Base-by-base conservation (phyloP, 139 green algal species). In the Limnomonas spitsbergensis region DNA sequence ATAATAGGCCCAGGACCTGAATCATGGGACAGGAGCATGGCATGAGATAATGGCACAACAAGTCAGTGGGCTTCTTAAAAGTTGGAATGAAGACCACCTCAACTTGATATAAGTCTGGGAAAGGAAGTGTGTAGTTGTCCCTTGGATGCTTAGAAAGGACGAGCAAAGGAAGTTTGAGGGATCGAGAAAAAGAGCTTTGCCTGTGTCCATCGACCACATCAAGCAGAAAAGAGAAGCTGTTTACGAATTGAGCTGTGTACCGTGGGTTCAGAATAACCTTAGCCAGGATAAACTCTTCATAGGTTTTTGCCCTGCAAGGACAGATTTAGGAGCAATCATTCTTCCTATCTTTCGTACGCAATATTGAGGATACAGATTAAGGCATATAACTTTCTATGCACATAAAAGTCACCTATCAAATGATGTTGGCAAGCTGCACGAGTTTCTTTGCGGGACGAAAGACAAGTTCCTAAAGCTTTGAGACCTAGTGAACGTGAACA, bases 41-140 rank as follows among this genome's bases (percentile, higher is more conserved):
- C n/a, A n/a, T n/a, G n/a, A n/a, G n/a, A n/a, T n/a, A n/a, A n/a
- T n/a, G n/a, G n/a, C n/a, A n/a, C n/a, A n/a, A n/a, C n/a, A n/a
- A n/a, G n/a, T n/a, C n/a, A n/a, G n/a, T n/a, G n/a, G n/a, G n/a
- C n/a, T n/a, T n/a, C n/a, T n/a, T n/a, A n/a, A n/a, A n/a, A n/a
- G n/a, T n/a, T n/a, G n/a, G n/a, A n/a, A n/a, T n/a, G n/a, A n/a
- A n/a, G n/a, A n/a, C n/a, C n/a, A n/a, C n/a, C n/a, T n/a, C n/a
- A 20, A 39, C 66, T 20, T 75, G 68, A 32, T 75, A 75, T 32
- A 75, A 40, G 26, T 75, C 68, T 40, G 68, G 68, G 26, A 75
- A 26, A 75, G 68, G 68, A 9, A 75, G 20, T 3, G 14, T 75
- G 68, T 75, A 52, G 20, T 26, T 42, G 20, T 75, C 68, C 27